phyloP scores from a whole-genome alignment of 768 basidiomycete species.

The Hygrophorus russula region DNA sequence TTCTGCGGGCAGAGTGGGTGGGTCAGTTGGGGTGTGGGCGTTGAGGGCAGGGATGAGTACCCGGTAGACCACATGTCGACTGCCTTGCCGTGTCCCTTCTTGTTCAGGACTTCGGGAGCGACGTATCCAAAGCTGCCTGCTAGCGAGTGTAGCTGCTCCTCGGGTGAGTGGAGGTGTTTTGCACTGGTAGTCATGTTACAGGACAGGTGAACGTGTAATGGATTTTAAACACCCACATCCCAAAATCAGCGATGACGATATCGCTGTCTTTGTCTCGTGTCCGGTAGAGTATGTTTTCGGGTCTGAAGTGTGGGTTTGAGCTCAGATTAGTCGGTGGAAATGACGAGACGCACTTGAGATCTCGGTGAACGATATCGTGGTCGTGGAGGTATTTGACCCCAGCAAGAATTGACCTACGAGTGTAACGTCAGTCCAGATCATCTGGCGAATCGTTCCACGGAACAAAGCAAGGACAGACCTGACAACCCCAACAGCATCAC shows the following conservation, averaged over 20 bases:
- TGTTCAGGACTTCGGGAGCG: slow-evolving; percentile 79
- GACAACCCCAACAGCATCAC: slow-evolving; percentile 73
- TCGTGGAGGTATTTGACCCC: slow-evolving; percentile 86
- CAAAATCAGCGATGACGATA: slow-evolving; percentile 94
- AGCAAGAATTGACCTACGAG: slow-evolving; percentile 65
- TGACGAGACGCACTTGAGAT: slow-evolving; percentile 60
- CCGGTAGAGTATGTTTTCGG: slow-evolving; percentile 93
- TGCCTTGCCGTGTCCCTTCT: slow-evolving; percentile 79
- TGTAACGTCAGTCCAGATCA: not conserved
- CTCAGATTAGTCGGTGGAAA: slow-evolving; percentile 1
- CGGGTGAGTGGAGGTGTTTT: slow-evolving; percentile 65
- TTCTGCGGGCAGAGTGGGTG: slow-evolving; percentile 27
- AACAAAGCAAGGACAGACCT: slow-evolving; percentile 30
- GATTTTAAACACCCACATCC: slow-evolving; percentile 52
- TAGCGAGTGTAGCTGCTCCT: slow-evolving; percentile 58
- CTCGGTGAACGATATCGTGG: slow-evolving; percentile 91
- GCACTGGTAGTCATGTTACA: slow-evolving; percentile 34
- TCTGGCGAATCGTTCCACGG: not conserved
- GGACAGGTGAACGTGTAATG: not conserved
- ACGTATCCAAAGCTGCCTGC: slow-evolving; percentile 86
- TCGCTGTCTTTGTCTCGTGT: slow-evolving; percentile 68
- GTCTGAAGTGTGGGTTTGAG: slow-evolving; percentile 30
- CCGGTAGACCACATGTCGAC: slow-evolving; percentile 94
- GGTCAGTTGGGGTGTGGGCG: not conserved
- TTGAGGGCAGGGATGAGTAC: slow-evolving; percentile 28